Percentiles rank a stretch among this genome's conserved stretches.
phyloP scores from a whole-genome alignment of 176 grass and related monocot species.

The Thinopyrum elongatum region DNA sequence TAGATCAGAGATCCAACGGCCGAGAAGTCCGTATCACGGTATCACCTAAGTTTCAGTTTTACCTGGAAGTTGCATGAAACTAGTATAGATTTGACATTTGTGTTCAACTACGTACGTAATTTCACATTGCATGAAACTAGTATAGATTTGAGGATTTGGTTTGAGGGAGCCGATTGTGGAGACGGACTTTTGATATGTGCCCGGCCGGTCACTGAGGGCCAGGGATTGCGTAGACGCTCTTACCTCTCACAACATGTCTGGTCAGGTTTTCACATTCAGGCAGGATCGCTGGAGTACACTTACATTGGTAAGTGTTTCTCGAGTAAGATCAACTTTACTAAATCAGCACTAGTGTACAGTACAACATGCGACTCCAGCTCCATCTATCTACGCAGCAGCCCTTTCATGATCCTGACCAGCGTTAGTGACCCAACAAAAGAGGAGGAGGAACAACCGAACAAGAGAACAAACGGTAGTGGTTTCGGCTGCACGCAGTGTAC shows the following conservation, averaged over 20 bases:
- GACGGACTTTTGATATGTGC: too few relatives aligned
- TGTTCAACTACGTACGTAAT: too few relatives aligned
- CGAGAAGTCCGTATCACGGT: too few relatives aligned
- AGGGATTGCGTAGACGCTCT: too few relatives aligned
- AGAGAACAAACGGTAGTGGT: not conserved
- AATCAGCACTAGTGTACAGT: constrained; percentile 49
- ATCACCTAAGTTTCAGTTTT: too few relatives aligned
- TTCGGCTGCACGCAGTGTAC: not conserved
- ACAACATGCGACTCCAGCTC: not conserved
- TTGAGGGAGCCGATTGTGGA: too few relatives aligned
- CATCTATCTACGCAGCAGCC: constrained; percentile 18
- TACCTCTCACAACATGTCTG: not conserved
- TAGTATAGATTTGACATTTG: too few relatives aligned
- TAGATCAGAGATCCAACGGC: too few relatives aligned
- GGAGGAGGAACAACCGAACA: not conserved
- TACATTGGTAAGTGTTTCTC: not conserved
- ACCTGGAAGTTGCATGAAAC: too few relatives aligned
- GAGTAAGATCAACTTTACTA: constrained; percentile 19
- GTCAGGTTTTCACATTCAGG: not conserved
- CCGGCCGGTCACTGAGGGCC: too few relatives aligned
- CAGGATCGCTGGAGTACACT: not conserved
- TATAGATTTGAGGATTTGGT: too few relatives aligned
- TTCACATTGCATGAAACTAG: too few relatives aligned
- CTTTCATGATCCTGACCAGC: constrained; percentile 13
- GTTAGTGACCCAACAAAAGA: not conserved